Percentiles rank a stretch among this genome's conserved stretches.
These are phyloP conservation scores for Actinomucor elegans DNA, from an alignment of 371 early-diverging fungal species.

Conservation along the genomic window DNA sequence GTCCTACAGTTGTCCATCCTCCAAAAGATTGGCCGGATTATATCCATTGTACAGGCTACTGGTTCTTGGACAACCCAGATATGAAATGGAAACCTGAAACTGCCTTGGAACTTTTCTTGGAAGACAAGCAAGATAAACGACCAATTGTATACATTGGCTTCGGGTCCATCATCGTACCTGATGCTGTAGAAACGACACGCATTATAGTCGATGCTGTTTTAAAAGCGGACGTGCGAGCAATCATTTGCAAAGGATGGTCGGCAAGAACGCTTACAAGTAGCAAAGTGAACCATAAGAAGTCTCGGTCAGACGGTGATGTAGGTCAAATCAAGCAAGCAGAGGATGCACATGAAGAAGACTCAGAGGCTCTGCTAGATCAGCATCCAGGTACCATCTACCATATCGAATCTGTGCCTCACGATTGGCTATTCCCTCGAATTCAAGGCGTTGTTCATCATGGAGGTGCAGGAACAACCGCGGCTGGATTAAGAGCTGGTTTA, in stretches of 20 bases:
- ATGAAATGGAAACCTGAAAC: slow-evolving; percentile 58
- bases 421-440: slow-evolving; percentile 82
- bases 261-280: slow-evolving; percentile 38
- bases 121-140: slow-evolving; percentile 34
- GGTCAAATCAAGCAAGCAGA: slow-evolving; percentile 15
- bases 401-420: slow-evolving; percentile 74
- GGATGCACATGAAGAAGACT: slow-evolving; percentile 24
- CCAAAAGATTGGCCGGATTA: slow-evolving; percentile 80
- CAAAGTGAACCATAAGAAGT: slow-evolving; percentile 7
- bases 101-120: slow-evolving; percentile 56
- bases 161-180: slow-evolving; percentile 81
- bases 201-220: slow-evolving; percentile 69
- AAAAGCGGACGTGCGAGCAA: slow-evolving; percentile 68
- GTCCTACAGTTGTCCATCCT: slow-evolving; percentile 64
- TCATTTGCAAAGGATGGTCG: slow-evolving; percentile 84
- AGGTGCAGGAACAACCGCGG: slow-evolving; percentile 85
- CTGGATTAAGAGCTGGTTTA: slow-evolving; percentile 73
- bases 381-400: slow-evolving; percentile 52
- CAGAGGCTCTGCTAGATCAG: slow-evolving; percentile 21
- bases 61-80: slow-evolving; percentile 75
- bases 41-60: slow-evolving; percentile 76
- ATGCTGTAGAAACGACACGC: slow-evolving; percentile 68
- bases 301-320: slow-evolving; percentile 10
- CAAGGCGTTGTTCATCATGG: slow-evolving; percentile 85
- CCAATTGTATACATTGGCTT: slow-evolving; percentile 85